Evolutionary conservation across 352 stramenopile species (phyloP), one percentile per base, ranked within the genome.

Genomic region (Elongisporangium undulatum): DNA sequence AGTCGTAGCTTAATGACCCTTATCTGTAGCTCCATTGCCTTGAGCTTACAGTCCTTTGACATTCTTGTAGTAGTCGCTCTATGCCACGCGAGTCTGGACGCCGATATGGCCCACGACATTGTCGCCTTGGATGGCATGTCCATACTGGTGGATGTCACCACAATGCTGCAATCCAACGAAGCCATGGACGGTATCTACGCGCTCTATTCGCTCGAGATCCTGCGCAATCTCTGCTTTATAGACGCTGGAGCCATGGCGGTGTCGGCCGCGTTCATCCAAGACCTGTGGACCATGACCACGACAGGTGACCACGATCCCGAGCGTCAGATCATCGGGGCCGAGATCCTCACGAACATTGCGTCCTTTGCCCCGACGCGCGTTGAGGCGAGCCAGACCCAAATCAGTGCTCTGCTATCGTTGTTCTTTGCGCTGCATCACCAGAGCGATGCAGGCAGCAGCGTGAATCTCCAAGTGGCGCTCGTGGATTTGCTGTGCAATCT

Each of bases 401-500:
- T 90, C 0, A 67, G 65, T 5, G 20, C 62, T 0, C 51, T 66
- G 1, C 53, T 89, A 17, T 26, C 78, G 4, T 49, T 67, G 4
- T 79, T 90, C 56, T 73, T 88, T 22, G 20, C 38, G 16, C 21
- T 51, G 6, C 8, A 53, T 1, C 50, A 38, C 10, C 20, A 38
- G 12, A 26, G 2, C 49, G 49, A 60, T 48, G 17, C 19, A 16
- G 21, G 15, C 49, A 49, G 39, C 29, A 26, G 61, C 12, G 17
- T 51, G 3, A 74, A 71, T 22, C 58, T 77, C 7, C 67, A 63
- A 13, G 71, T 88, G 19, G 73, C 71, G 2, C 22, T 91, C 17
- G 61, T 69, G 0, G 83, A 93, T 54, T 29, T 93, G 23, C 70
- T 89, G 3, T 75, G 64, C 51, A 93, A 91, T 62, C 61, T 93